Conservation (phyloP, 1,284 basidiomycete genomes). For the Pseudozyma sp. region DNA sequence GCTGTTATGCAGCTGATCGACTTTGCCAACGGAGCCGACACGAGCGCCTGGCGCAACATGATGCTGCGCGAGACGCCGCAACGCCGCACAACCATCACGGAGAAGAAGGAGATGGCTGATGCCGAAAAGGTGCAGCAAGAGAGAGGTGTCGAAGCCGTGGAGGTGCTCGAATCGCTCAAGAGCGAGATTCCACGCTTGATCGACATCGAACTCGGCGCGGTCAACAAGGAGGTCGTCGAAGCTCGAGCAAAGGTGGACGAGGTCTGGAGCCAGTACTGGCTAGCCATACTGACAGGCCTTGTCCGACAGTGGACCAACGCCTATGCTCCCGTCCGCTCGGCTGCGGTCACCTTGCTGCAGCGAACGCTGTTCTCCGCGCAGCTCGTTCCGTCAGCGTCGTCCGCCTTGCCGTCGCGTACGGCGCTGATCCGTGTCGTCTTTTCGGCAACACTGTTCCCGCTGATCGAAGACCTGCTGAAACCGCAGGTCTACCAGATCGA, state of each 20-base stretch:
- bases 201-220: conserved; percentile 17
- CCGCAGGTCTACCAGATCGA: conserved; percentile 83
- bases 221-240: neutral
- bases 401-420: conserved; percentile 71
- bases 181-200: conserved; percentile 55
- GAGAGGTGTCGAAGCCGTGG: conserved; percentile 84
- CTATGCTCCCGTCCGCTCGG: conserved; percentile 84
- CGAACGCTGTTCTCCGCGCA: conserved; percentile 77
- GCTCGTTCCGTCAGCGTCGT: conserved; percentile 2
- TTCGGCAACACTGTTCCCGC: conserved; percentile 88
- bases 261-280: conserved; percentile 85
- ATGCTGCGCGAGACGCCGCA: conserved; percentile 31
- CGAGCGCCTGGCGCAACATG: conserved; percentile 51
- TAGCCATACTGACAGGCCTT: conserved; percentile 82
- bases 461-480: conserved; percentile 90
- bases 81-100: conserved; percentile 59
- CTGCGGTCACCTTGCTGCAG: conserved; percentile 85
- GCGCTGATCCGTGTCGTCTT: conserved; percentile 78
- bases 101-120: conserved; percentile 66
- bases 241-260: conserved; percentile 16
- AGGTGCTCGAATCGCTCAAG: conserved; percentile 73
- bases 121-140: conserved; percentile 70
- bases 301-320: conserved; percentile 87
- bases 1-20: conserved; percentile 86
- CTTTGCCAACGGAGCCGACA: conserved; percentile 74